Conservation (phyloP, 139 green algal species). For the Tetradesmus lagerheimii region DNA sequence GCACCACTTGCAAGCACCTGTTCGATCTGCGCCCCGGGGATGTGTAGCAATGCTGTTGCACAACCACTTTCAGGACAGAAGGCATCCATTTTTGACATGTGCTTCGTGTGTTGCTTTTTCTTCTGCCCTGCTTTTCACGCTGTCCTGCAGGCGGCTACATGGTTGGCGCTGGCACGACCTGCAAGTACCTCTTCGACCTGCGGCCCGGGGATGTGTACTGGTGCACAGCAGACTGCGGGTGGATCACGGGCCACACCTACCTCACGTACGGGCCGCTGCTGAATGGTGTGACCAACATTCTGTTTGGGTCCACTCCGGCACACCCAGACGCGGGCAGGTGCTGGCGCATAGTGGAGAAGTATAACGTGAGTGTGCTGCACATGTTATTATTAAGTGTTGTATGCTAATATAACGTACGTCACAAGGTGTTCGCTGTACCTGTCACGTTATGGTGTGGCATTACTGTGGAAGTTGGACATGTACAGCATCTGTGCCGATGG, state of each 20-base stretch:
- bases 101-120: no score
- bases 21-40: conserved; percentile 85
- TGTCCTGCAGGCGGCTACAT: conserved; percentile 83
- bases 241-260: conserved; percentile 97
- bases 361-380: conserved; percentile 67
- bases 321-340: conserved; percentile 89
- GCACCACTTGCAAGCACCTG: conserved; percentile 72
- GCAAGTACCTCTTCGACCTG: conserved; percentile 91
- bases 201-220: conserved; percentile 92
- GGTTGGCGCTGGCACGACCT: conserved; percentile 76
- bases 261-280: conserved; percentile 92
- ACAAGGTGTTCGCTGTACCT: no score
- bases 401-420: no score
- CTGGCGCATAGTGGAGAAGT: conserved; percentile 95
- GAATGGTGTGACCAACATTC: conserved; percentile 82
- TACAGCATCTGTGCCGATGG: no score
- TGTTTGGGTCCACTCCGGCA: conserved; percentile 97
- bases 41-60: conserved; percentile 93
- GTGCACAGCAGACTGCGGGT: conserved; percentile 91
- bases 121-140: no score
- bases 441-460: no score
- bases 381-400: no score
- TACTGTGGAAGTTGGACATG: no score
- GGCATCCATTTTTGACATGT: no score
- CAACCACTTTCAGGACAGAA: no score